Evolutionary conservation across 257 asterid species (phyloP), one percentile per base, ranked within the genome.

Genomic region (Apocynum venetum): DNA sequence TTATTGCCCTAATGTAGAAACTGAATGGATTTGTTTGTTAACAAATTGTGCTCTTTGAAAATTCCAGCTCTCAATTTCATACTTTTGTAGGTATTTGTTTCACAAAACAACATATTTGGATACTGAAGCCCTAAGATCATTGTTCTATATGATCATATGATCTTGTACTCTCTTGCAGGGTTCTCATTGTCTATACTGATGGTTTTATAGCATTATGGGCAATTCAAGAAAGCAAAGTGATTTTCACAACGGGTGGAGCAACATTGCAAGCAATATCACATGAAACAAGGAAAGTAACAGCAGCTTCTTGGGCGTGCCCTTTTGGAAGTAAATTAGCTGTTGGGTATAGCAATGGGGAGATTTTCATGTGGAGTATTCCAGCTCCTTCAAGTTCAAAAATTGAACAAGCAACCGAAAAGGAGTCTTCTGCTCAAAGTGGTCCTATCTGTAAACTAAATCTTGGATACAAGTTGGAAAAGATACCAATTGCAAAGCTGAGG

Each of bases 281-380:
- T 61, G 98, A 94, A 79, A 77, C 88, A 60, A 95, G 88, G 85
- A 87, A 86, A 86, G 96, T 88, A 71, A 93, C 98, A 38, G 91
- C 99, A 82, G 98, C 97, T 20, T 88, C 96, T 71, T 95, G 98
- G 98, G 87, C 89, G 74, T 95, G 98, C 79, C 84, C 92, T 38
- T 56, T 77, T 81, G 99, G 99, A 81, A 93, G 92, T 78, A 95
- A 88, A 89, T 82, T 89, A 70, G 93, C 78, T 25, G 88, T 93
- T 80, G 99, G 99, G 56, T 95, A 91, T 85, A 91, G 89, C 85
- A 91, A 87, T 2, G 99, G 99, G 44, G 99, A 93, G 74, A 88
- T 95, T 79, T 74, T 86, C 72, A 82, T 95, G 66, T 93, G 98
- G 99, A 85, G 85, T 63, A 80, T 95, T 80, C 92, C 93, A 60